phyloP scores from a whole-genome alignment of 208 protist genomes.

The Wallacemonas sp. region DNA sequence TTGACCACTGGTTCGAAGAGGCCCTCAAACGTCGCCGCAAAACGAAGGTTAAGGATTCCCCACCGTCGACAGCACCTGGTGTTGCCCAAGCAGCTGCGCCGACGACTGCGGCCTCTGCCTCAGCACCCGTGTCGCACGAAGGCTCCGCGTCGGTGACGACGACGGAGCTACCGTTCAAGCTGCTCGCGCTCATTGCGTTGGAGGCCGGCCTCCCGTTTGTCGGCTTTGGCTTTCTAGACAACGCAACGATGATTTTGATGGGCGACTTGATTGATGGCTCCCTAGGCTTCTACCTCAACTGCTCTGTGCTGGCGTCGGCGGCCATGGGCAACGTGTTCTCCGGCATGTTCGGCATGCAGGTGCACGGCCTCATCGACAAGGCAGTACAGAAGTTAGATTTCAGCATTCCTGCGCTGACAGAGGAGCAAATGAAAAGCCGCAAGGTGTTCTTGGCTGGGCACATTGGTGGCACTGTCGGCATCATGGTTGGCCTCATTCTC shows the following conservation, averaged over 20 bases:
- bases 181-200: conserved; percentile 69
- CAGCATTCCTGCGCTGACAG: conserved; percentile 69
- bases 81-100: background rate
- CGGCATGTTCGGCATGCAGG: conserved; percentile 87
- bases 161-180: conserved; percentile 40
- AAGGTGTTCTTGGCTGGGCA: conserved; percentile 88
- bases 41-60: conserved; percentile 11
- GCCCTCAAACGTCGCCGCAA: conserved; percentile 67
- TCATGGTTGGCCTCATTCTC: conserved; percentile 81
- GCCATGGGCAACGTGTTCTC: conserved; percentile 92
- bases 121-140: background rate
- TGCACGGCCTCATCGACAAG: conserved; percentile 90
- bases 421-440: conserved; percentile 77
- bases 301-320: conserved; percentile 86
- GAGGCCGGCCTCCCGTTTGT: conserved; percentile 88
- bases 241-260: conserved; percentile 88
- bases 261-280: conserved; percentile 87
- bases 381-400: conserved; percentile 77
- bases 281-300: conserved; percentile 88
- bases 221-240: conserved; percentile 91
- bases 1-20: conserved; percentile 88
- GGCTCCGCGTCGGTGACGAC: background rate
- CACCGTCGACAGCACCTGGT: background rate
- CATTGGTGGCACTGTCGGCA: conserved; percentile 86
- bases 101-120: background rate